These are phyloP conservation scores for Solanum piurae DNA, from an alignment of 257 asterid genomes.

Conservation along the genomic window DNA sequence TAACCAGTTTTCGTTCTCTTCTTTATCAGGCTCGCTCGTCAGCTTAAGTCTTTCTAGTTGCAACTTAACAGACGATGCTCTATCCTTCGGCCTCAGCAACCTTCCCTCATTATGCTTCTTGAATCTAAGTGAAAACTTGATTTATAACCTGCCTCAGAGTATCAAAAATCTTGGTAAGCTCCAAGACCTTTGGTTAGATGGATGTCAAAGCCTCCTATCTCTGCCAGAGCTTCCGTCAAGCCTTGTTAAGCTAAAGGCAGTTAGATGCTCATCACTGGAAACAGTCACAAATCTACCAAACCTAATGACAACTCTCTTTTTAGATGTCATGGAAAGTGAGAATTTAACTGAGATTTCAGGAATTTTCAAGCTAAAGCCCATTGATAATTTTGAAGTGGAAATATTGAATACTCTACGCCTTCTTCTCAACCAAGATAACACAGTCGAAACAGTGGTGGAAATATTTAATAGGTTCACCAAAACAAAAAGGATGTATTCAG, in stretches of 20 bases:
- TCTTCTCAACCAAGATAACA: neutral
- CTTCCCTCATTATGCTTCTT: constrained; percentile 1
- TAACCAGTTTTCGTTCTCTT: neutral
- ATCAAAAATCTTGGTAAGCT: neutral
- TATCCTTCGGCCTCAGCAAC: neutral
- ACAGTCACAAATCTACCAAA: constrained; percentile 8
- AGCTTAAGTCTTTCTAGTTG: constrained; percentile 8
- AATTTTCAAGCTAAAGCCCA: constrained; percentile 3
- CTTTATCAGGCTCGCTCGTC: constrained; percentile 1
- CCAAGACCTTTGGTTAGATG: constrained; percentile 5
- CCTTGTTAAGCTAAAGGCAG: neutral
- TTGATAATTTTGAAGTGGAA: constrained; percentile 1
- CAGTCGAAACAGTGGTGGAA: neutral
- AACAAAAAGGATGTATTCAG: neutral
- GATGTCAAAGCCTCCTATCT: neutral
- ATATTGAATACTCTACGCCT: neutral
- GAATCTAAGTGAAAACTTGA: constrained; percentile 5
- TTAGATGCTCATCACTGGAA: constrained; percentile 2
- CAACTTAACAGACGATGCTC: neutral
- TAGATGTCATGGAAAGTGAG: neutral
- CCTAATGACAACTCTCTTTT: neutral
- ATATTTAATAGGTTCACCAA: neutral
- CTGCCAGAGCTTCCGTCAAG: constrained; percentile 8
- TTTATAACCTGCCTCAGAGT: constrained; percentile 1
- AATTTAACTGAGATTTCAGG: constrained; percentile 4